Evolutionary conservation across 345 rosid species (phyloP), one percentile per base, ranked within the genome.

Genomic region (Eucalyptus paniculata): DNA sequence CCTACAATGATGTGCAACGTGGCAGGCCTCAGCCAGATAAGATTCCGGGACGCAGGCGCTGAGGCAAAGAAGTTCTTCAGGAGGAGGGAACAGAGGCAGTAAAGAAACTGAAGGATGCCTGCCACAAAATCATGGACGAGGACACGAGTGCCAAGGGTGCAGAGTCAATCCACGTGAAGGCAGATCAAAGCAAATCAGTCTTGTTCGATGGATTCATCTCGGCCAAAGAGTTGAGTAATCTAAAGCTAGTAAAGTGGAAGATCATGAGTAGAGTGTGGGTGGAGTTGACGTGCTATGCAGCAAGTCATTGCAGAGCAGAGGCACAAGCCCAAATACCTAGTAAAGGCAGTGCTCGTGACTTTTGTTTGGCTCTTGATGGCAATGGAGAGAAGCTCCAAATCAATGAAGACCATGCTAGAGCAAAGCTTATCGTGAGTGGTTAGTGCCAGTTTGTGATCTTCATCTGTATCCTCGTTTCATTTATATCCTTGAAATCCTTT

Each of bases 151-250:
- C 50, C 50, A 47, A 51, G 54, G 54, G 88, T 11, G 94, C 93
- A 37, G 62, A 92, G n/a, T 96, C 96, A 2, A 72, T 90, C n/a
- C 65, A 80, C 0, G 96, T 94, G 72, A 95, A 95, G 88, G 97
- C 95, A 86, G 97, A 94, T 65, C 51, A 91, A 69, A 96, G 96
- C 94, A 95, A 94, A 88, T 94, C 96, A 2, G 96, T 95, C 40
- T 54, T 97, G 92, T 94, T 96, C 65, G 96, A 95, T 65, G 96
- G 93, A 5, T 90, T 95, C 32, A 93, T 91, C 91, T 50, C 93
- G 16, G 6, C 97, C 1, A 92, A 95, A 81, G 92, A 93, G 15
- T 92, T 97, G 17, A 4, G 9, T 15, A 60, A 30, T 12, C 9
- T 93, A 28, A 82, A 44, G 44, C 88, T 32, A 86, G 67, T 91